These are phyloP conservation scores for Pythium apleroticum DNA, from an alignment of 352 stramenopile genomes.

Conservation along the genomic window DNA sequence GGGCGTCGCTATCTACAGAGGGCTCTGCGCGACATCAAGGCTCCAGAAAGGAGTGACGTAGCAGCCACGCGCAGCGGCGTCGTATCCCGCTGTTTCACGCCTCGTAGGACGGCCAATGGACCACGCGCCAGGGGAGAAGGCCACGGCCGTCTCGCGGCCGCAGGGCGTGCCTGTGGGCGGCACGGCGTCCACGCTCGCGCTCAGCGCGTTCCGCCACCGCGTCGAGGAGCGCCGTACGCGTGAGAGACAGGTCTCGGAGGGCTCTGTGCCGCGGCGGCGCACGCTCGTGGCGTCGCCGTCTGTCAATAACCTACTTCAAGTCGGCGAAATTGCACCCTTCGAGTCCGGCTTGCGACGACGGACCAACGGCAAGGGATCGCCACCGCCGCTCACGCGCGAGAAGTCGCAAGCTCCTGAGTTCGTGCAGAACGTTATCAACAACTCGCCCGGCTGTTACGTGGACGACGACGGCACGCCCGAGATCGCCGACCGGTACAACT, in stretches of 20 bases:
- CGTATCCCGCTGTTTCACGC: not conserved
- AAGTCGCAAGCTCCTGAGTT: conserved; percentile 19
- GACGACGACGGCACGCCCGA: conserved; percentile 41
- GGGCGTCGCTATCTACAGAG: not conserved
- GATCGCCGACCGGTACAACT: conserved; percentile 53
- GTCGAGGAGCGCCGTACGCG: conserved; percentile 38
- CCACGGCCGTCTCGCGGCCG: conserved; percentile 22
- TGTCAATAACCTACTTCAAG: conserved; percentile 6
- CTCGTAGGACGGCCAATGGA: not conserved
- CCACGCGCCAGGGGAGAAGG: conserved; percentile 11
- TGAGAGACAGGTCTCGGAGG: conserved; percentile 20
- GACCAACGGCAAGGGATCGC: not conserved
- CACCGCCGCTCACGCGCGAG: not conserved
- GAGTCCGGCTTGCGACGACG: not conserved
- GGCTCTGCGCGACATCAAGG: not conserved
- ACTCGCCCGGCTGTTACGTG: conserved; percentile 37
- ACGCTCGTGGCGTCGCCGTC: conserved; percentile 11
- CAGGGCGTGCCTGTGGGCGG: conserved; percentile 19
- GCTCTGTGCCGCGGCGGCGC: not conserved
- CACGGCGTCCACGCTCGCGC: conserved; percentile 35
- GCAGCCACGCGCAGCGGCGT: not conserved
- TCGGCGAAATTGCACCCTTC: not conserved
- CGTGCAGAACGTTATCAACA: conserved; percentile 47
- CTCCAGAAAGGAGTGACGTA: not conserved
- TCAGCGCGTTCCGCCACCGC: conserved; percentile 36